Evolutionary conservation across 179 eudicot species (phyloP).

Genomic region (Beta lomatogona): DNA sequence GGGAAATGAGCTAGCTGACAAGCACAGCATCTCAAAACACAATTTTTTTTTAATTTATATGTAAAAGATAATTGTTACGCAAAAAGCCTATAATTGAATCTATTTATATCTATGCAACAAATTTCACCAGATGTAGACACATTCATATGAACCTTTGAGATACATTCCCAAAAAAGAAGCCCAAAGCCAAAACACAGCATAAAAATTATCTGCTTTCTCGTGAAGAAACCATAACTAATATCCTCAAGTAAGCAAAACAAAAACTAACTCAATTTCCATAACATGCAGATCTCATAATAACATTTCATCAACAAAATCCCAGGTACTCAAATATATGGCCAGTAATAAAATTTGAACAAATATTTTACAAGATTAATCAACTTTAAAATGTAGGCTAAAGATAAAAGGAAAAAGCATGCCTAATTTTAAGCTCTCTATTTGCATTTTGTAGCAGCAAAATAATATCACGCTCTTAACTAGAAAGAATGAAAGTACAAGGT

Average conservation of each 20-base stretch:
- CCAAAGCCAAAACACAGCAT: not conserved
- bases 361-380: not conserved
- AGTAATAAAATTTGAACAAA: not conserved
- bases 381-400: not conserved
- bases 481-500: constrained; percentile 5
- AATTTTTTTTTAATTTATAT: not conserved
- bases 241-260: not conserved
- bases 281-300: not conserved
- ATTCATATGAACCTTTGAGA: not conserved
- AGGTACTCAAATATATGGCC: not conserved
- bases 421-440: not conserved
- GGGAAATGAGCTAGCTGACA: not conserved
- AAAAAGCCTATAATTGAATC: not conserved
- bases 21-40: not conserved
- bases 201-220: not conserved
- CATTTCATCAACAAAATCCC: not conserved
- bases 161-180: not conserved
- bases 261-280: not conserved
- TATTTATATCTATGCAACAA: not conserved
- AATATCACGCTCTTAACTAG: not conserved
- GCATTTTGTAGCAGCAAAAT: not conserved
- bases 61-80: not conserved
- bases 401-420: not conserved
- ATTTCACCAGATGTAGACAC: not conserved
- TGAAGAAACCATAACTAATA: not conserved